A percentile compares a stretch with the other conserved stretches of the same genome.
Conservation (phyloP, 441 rosid genomes). For the Omphalea diandra region DNA sequence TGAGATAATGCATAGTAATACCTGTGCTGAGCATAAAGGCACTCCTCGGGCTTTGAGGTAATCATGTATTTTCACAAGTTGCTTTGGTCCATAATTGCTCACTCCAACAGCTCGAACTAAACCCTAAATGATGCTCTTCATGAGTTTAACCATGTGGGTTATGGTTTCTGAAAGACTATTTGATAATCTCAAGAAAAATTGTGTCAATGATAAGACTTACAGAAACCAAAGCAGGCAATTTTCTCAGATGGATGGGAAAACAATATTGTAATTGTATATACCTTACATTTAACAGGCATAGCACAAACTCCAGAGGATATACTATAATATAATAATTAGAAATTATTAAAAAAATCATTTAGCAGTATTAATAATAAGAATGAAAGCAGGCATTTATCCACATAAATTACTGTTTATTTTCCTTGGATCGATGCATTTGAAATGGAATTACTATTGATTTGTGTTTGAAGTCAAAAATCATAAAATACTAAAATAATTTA, state of each 20-base stretch:
- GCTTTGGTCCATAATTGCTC: slow-evolving; percentile 91
- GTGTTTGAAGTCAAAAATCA: too few species aligned
- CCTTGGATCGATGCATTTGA: too few species aligned
- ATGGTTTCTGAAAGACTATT: background rate
- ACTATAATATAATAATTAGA: too few species aligned
- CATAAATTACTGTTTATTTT: background rate
- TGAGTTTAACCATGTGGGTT: slow-evolving; percentile 11
- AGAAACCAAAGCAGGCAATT: slow-evolving; percentile 6
- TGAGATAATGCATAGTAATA: slow-evolving; percentile 17
- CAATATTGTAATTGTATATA: background rate
- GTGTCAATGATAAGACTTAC: background rate
- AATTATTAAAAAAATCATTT: too few species aligned
- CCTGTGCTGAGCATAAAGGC: slow-evolving; percentile 87
- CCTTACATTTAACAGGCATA: too few species aligned
- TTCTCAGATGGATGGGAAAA: background rate
- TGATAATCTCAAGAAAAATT: background rate
- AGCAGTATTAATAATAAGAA: background rate
- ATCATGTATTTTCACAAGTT: slow-evolving; percentile 70
- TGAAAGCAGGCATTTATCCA: background rate
- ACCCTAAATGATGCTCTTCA: slow-evolving; percentile 44
- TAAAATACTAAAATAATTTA: too few species aligned
- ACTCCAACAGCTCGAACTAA: slow-evolving; percentile 87
- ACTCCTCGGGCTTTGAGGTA: slow-evolving; percentile 79
- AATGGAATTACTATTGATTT: too few species aligned
- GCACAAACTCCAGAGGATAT: too few species aligned